These are phyloP conservation scores for Isoetes taiwanensis DNA, from an alignment of 75 land plant genomes.

Conservation along the genomic window DNA sequence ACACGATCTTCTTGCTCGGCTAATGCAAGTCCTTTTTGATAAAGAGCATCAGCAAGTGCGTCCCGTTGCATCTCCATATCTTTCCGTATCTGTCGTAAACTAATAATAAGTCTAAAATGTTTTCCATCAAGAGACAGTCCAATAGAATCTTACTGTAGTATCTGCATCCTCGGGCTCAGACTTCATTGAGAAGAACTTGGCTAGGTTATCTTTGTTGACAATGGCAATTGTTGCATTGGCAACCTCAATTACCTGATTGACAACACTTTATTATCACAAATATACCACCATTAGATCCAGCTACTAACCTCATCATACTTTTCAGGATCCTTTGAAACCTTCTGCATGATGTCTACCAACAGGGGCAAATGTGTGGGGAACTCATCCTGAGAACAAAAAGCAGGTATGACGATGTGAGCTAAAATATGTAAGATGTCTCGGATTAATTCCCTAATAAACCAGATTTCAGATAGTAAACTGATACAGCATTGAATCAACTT, in stretches of 20 bases:
- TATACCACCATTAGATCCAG: constrained; percentile 11
- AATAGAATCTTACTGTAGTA: constrained; percentile 35
- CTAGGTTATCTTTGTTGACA: constrained; percentile 68
- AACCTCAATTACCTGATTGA: constrained; percentile 55
- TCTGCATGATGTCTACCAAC: constrained; percentile 52
- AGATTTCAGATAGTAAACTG: background rate
- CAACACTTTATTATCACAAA: background rate
- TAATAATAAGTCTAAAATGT: background rate
- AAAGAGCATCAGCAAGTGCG: constrained; percentile 72
- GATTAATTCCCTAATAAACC: no score
- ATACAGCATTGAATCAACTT: background rate
- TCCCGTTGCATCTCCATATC: constrained; percentile 80
- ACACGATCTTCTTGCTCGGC: constrained; percentile 44
- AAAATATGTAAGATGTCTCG: no score
- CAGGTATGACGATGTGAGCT: no score
- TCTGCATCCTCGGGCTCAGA: constrained; percentile 75
- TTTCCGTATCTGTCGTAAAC: constrained; percentile 56
- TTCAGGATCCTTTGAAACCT: constrained; percentile 17
- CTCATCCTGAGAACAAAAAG: constrained; percentile 20
- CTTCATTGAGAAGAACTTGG: constrained; percentile 59
- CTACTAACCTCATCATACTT: constrained; percentile 24
- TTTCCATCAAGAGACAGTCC: background rate
- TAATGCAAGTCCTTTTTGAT: constrained; percentile 75
- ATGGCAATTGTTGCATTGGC: constrained; percentile 73
- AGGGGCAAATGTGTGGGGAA: constrained; percentile 58